These are phyloP conservation scores for Rhodotorula taiwanensis DNA, from an alignment of 768 basidiomycete species.

Conservation along the genomic window DNA sequence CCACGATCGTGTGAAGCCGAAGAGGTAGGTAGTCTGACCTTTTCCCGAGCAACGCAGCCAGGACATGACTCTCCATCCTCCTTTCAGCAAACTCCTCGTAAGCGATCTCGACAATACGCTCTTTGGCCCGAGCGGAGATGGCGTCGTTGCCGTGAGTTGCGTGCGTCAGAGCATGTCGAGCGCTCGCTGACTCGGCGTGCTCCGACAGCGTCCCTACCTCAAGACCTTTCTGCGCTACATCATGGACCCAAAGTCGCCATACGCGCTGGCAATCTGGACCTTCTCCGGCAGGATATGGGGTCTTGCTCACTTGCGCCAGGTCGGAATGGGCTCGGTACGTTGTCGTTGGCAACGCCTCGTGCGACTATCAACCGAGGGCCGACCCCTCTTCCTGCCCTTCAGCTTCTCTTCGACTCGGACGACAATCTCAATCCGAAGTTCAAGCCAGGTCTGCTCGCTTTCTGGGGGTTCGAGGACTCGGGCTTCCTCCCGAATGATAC, in stretches of 20 bases:
- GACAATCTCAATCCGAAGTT: neutral
- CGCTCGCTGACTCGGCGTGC: neutral
- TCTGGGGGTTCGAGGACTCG: conserved; percentile 28
- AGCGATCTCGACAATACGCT: conserved; percentile 34
- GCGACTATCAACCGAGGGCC: no score
- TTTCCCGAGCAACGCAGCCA: no score
- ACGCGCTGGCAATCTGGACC: conserved; percentile 20
- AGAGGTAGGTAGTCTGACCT: neutral
- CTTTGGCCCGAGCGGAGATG: conserved; percentile 10
- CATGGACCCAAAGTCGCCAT: conserved; percentile 13
- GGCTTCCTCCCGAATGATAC: conserved; percentile 7
- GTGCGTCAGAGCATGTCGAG: no score
- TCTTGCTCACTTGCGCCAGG: conserved; percentile 15
- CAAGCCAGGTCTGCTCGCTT: neutral
- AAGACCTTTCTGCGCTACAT: conserved; percentile 28
- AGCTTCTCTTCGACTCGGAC: conserved; percentile 19
- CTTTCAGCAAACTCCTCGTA: conserved; percentile 11
- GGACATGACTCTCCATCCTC: no score
- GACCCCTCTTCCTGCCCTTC: neutral
- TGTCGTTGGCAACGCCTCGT: no score
- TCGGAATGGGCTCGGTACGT: conserved; percentile 13
- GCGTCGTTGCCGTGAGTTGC: conserved; percentile 11
- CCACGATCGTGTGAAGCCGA: neutral
- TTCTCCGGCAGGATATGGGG: conserved; percentile 6
- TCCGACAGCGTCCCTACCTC: conserved; percentile 20